Base-by-base conservation (phyloP, 768 basidiomycete genomes). In the Kwoniella pini region DNA sequence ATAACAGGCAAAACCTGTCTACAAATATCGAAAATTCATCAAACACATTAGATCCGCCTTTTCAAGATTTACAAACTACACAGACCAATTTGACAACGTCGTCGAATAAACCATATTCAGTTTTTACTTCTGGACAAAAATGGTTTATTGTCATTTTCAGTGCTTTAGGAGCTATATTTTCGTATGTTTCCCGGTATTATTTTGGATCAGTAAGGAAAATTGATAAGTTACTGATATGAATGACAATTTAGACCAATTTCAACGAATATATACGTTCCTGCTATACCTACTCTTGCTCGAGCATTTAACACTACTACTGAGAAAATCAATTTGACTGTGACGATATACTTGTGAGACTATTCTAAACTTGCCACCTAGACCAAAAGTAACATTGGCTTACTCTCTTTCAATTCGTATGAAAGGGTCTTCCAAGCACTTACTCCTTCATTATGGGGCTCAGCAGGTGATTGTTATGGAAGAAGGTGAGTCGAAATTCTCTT, bases 201-300 rank as follows among this genome's bases (percentile, higher is more conserved):
- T 15, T 15, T 15, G 7, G 33, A 7, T 36, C 33, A 7, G 7
- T 7, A 36, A 7, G 7, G 15, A 7, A 36, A 7, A 36, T 15
- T 36, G 33, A 7, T 36, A 36, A 36, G 33, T 15, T 15, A 15
- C 33, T 36, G 33, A 36, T 7, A 7, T 36, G 15, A 36, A 7
- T 36, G 33, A 36, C 33, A 36, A 36, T 36, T 36, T 36, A 61
- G 51, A 51, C 60, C 54, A 0, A 62, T 57, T 19, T 63, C 62
- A 87, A 88, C 88, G 3, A 89, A 86, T 58, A 87, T 90, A 57
- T 91, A 90, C 71, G 84, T 89, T 44, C 89, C 89, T 11, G 88
- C 86, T n/a, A 87, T 93, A 40, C 90, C 90, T 1, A 81, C 83
- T 0, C 77, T 92, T 22, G 82, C 86, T 0, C 63, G 63, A 24